Evolutionary conservation across 805 yeast species (phyloP), one percentile per base, ranked within the genome.

Genomic region (Pichia paraexigua): DNA sequence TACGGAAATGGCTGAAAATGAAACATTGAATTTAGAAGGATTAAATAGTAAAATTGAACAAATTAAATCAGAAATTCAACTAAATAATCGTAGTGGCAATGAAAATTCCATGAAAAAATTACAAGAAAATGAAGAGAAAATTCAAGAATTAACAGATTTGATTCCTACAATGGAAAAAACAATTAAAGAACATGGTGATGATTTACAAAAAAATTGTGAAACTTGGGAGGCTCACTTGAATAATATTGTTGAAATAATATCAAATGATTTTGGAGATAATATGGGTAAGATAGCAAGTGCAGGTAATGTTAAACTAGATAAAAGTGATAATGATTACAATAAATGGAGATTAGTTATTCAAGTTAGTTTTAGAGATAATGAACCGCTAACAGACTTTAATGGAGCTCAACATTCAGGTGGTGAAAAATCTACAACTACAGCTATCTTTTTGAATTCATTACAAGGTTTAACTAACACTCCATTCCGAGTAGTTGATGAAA

Each of bases 401-500:
- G 80, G 88, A n/a, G 89, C 85, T 52, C 80, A 92, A 3, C 99
- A 94, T 65, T 88, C 97, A 1, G 99, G 99, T 51, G 99, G 99
- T 47, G 99, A 94, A 67, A 79, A 96, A 61, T 95, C 98, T 1
- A 96, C 94, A 0, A 84, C 97, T 0, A 94, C 98, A 0, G 92
- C 92, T 2, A 78, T 91, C 48, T 94, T 86, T 64, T 78, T 94
- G 63, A 87, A 94, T 74, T 83, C 98, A 1, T 72, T 94, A 56
- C 99, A 94, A 69, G 92, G 90, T 12, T 74, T 86, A 52, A 83
- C 97, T 0, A 77, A 78, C 28, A 88, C 97, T 0, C 98, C 99
- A 11, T 89, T 94, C 62, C 74, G 98, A 63, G 91, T 92, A 3
- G 97, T 94, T 9, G 99, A 94, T 69, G 99, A 94, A 72, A 95